Conservation (phyloP, 2,329 filamentous ascomycete species). For the Pseudogymnoascus sp. region DNA sequence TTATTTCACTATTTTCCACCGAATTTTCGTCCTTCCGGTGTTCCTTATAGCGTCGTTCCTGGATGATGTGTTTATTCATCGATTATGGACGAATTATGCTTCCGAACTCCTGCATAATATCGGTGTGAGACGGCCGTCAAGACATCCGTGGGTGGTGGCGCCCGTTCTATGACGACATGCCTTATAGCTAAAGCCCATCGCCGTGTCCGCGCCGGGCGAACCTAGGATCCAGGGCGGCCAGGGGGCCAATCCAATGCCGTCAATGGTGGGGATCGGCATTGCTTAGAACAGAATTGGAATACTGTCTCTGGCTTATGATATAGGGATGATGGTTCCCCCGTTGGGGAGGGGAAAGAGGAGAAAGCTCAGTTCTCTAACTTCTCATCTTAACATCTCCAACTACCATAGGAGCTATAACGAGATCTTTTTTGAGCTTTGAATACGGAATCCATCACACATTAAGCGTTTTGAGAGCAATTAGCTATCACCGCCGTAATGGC, state of each 20-base stretch:
- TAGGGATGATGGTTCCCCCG: background rate
- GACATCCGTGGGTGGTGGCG: constrained; percentile 5
- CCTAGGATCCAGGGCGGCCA: background rate
- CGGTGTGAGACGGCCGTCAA: background rate
- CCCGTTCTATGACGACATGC: constrained; percentile 3
- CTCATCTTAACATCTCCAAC: background rate
- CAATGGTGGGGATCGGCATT: constrained; percentile 2
- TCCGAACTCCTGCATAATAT: background rate
- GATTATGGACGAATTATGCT: constrained; percentile 3
- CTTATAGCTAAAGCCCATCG: background rate
- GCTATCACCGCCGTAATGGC: background rate
- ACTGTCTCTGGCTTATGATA: constrained; percentile 3
- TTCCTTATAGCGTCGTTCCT: background rate
- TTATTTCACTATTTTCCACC: background rate
- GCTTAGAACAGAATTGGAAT: background rate
- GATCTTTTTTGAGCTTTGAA: background rate
- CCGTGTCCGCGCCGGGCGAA: background rate
- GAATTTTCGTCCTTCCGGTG: background rate
- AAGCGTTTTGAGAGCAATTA: background rate
- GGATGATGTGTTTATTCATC: constrained; percentile 1
- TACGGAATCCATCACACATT: background rate
- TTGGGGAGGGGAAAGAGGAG: background rate
- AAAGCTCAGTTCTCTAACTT: background rate
- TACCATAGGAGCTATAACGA: background rate
- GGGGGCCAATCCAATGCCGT: background rate